Conservation (phyloP, 2,329 filamentous ascomycete species). For the Cytospora chrysosperma region DNA sequence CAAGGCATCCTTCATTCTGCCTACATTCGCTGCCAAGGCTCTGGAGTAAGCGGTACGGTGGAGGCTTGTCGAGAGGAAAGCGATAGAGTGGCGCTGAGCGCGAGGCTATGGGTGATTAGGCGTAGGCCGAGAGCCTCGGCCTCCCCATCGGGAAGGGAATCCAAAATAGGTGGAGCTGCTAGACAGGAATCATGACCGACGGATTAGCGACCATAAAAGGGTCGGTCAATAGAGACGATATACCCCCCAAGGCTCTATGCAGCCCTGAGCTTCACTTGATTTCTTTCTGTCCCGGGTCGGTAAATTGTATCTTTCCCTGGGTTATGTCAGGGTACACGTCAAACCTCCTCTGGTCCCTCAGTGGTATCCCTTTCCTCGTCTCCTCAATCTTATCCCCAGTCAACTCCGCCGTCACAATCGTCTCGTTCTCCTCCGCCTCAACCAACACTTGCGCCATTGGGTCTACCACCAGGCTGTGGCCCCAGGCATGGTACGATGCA, state of each 20-base stretch:
- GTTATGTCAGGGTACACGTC: slow-evolving; percentile 95
- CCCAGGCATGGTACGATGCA: slow-evolving; percentile 84
- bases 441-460: slow-evolving; percentile 81
- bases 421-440: slow-evolving; percentile 76
- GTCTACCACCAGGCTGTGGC: slow-evolving; percentile 85
- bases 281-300: slow-evolving; percentile 18
- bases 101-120: background rate
- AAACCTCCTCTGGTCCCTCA: slow-evolving; percentile 82
- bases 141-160: background rate
- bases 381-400: slow-evolving; percentile 67
- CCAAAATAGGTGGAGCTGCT: background rate
- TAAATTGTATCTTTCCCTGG: slow-evolving; percentile 45
- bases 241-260: slow-evolving; percentile 5
- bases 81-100: background rate
- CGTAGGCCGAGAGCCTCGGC: background rate
- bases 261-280: background rate
- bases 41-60: slow-evolving; percentile 46
- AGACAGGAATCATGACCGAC: background rate
- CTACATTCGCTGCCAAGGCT: slow-evolving; percentile 85
- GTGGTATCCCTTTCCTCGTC: slow-evolving; percentile 78
- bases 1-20: slow-evolving; percentile 89
- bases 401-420: slow-evolving; percentile 72
- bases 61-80: background rate
- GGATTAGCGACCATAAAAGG: background rate
- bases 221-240: slow-evolving; percentile 6